phyloP scores from a whole-genome alignment of 2,329 filamentous ascomycete species.

The Arthroderma sp. region DNA sequence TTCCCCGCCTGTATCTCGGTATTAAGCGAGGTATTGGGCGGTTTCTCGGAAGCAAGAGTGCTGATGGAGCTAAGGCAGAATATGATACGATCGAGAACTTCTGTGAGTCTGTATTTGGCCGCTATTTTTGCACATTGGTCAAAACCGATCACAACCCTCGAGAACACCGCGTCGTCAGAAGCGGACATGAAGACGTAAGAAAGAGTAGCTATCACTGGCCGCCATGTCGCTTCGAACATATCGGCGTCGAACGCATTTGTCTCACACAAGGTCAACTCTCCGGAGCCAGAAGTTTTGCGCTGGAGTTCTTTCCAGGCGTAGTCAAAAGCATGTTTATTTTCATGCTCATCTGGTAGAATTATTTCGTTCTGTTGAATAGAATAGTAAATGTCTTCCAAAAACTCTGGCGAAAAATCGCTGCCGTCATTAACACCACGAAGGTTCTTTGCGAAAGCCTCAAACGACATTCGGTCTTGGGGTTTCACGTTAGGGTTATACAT shows the following conservation, averaged over 20 bases:
- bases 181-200: slow-evolving; percentile 99
- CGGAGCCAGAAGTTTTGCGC: slow-evolving; percentile 65
- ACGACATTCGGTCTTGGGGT: slow-evolving; percentile 65
- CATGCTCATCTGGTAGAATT: slow-evolving; percentile 91
- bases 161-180: slow-evolving; percentile 90
- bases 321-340: slow-evolving; percentile 92
- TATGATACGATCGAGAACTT: slow-evolving; percentile 85
- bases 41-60: slow-evolving; percentile 61
- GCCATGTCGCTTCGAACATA: slow-evolving; percentile 96
- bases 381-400: slow-evolving; percentile 74
- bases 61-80: slow-evolving; percentile 84
- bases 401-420: slow-evolving; percentile 70
- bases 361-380: slow-evolving; percentile 90
- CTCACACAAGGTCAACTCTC: slow-evolving; percentile 62
- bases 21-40: slow-evolving; percentile 76
- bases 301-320: slow-evolving; percentile 95
- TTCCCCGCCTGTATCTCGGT: slow-evolving; percentile 89
- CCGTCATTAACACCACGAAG: slow-evolving; percentile 80
- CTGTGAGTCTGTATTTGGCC: slow-evolving; percentile 65
- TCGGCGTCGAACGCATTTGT: slow-evolving; percentile 95
- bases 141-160: slow-evolving; percentile 83
- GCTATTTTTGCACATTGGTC: slow-evolving; percentile 93
- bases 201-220: slow-evolving; percentile 80
- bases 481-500: slow-evolving; percentile 85
- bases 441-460: slow-evolving; percentile 72